Percentiles rank a stretch among this genome's conserved stretches.
Conservation (phyloP, 306 rosid species). For the Fagus crenata region DNA sequence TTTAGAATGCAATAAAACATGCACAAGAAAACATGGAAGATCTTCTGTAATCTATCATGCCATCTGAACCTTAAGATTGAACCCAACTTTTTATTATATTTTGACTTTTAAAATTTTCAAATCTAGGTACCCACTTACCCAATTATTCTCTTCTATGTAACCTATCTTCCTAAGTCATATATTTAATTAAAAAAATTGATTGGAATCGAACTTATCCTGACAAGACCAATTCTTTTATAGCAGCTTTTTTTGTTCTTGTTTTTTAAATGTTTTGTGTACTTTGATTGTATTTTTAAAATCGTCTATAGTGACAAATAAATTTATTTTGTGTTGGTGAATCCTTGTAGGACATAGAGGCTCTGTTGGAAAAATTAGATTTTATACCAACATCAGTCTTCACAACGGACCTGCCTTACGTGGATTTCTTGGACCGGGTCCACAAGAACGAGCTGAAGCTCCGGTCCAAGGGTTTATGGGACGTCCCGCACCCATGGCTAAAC, state of each 20-base stretch:
- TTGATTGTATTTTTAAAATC: constrained; percentile 3
- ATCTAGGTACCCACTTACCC: constrained; percentile 48
- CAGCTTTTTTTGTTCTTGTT: constrained; percentile 17
- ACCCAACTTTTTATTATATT: constrained; percentile 32
- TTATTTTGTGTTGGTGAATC: too few species aligned
- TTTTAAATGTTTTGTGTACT: background rate
- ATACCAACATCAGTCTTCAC: constrained; percentile 73
- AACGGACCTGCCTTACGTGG: constrained; percentile 79
- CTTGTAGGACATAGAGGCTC: constrained; percentile 61
- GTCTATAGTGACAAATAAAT: background rate
- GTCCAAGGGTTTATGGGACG: constrained; percentile 85
- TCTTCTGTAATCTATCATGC: constrained; percentile 61
- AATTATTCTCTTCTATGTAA: constrained; percentile 49
- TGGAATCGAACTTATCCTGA: constrained; percentile 38
- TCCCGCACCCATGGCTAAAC: constrained; percentile 98
- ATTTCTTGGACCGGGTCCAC: constrained; percentile 91
- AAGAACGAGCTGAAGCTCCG: constrained; percentile 90
- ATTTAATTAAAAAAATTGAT: background rate
- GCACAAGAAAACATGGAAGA: constrained; percentile 59
- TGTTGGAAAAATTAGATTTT: constrained; percentile 59
- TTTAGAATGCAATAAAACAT: constrained; percentile 36
- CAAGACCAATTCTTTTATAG: constrained; percentile 32
- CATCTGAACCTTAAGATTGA: constrained; percentile 40
- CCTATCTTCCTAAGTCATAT: background rate
- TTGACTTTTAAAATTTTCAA: too few species aligned